These are phyloP conservation scores for Colletotrichum camelliae DNA, from an alignment of 2,329 filamentous ascomycete species.

Conservation along the genomic window DNA sequence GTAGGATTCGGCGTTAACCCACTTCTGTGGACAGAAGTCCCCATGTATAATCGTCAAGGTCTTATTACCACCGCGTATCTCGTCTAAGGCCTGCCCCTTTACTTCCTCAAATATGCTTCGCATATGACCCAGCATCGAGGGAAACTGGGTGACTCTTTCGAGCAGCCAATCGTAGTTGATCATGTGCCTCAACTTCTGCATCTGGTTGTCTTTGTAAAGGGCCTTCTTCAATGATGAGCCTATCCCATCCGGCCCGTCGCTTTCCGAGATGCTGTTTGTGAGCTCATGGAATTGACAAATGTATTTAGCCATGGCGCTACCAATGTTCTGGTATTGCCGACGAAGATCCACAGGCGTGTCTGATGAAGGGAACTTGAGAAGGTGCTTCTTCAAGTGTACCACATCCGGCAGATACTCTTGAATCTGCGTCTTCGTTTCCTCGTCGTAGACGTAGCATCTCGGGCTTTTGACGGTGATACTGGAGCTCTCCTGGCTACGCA, in stretches of 20 bases:
- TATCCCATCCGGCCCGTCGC: neutral
- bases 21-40: conserved; percentile 69
- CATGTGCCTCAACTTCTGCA: neutral
- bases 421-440: conserved; percentile 54
- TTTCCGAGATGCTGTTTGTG: neutral
- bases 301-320: conserved; percentile 43
- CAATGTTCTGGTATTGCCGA: conserved; percentile 45
- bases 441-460: conserved; percentile 50
- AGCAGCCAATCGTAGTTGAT: conserved; percentile 49
- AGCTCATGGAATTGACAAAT: neutral
- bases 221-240: neutral
- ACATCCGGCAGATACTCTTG: conserved; percentile 56
- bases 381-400: conserved; percentile 54
- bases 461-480: conserved; percentile 50
- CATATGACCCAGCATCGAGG: conserved; percentile 40
- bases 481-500: neutral
- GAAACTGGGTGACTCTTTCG: conserved; percentile 47
- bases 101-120: conserved; percentile 27
- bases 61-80: neutral
- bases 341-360: conserved; percentile 1
- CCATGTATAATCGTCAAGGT: conserved; percentile 52
- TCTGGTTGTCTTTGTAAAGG: neutral
- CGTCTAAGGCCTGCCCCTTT: neutral
- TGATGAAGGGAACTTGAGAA: conserved; percentile 40
- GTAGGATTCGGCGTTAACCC: conserved; percentile 25